A percentile compares a stretch with the other conserved stretches of the same genome.
These are phyloP conservation scores for Microcyclospora tardicrescens DNA, from an alignment of 2,329 filamentous ascomycete genomes.

Conservation along the genomic window DNA sequence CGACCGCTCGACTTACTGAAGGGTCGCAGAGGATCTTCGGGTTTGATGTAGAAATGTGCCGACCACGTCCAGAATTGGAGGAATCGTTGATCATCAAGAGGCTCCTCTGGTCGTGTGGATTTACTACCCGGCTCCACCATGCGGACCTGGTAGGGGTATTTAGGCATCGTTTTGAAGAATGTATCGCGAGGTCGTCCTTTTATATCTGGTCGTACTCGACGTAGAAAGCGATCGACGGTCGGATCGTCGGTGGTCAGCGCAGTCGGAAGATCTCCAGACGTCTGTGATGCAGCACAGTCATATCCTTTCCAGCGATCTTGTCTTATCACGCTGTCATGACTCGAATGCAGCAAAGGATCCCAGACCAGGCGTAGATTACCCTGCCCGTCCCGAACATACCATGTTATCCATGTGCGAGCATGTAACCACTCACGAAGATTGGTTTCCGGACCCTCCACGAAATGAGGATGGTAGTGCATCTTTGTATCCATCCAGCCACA, in stretches of 20 bases:
- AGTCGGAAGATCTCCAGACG: too few species aligned
- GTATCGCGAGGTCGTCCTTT: not conserved
- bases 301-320: conserved; percentile 2
- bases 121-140: conserved; percentile 1
- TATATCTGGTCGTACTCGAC: not conserved
- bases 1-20: not conserved
- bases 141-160: conserved; percentile 7
- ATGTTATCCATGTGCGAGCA: conserved; percentile 26
- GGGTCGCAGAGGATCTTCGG: too few species aligned
- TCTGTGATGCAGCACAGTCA: too few species aligned
- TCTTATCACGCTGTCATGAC: not conserved
- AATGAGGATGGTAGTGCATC: conserved; percentile 11
- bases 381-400: conserved; percentile 23
- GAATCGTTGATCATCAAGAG: conserved; percentile 1
- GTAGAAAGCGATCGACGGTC: not conserved
- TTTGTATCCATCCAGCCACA: conserved; percentile 19
- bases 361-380: conserved; percentile 21
- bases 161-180: conserved; percentile 7
- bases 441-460: conserved; percentile 14
- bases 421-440: conserved; percentile 24
- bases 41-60: conserved; percentile 8
- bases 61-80: conserved; percentile 25
- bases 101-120: conserved; percentile 7
- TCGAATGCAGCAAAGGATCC: conserved; percentile 6
- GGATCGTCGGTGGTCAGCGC: too few species aligned